phyloP scores from a whole-genome alignment of 805 yeast genomes.

The Saccharomyces cerevisiae region DNA sequence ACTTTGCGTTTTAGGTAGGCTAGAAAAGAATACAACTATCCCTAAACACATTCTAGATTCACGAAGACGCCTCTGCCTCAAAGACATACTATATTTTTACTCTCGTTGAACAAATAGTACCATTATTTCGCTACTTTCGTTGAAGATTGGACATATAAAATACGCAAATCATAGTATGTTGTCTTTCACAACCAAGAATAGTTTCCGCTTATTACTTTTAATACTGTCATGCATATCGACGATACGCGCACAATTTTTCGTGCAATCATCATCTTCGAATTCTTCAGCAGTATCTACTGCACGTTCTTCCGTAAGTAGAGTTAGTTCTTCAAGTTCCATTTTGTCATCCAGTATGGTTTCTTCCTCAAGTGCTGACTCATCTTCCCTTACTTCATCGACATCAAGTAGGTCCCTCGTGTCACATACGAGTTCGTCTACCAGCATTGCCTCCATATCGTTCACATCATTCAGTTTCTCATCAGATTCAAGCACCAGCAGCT shows the following conservation, averaged over 20 bases:
- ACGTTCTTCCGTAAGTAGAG: background rate
- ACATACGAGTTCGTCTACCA: constrained; percentile 6
- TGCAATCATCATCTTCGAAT: background rate
- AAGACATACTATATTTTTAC: background rate
- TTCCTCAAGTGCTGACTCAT: background rate
- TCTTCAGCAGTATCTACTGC: background rate
- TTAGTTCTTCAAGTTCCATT: background rate
- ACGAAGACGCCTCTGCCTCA: background rate
- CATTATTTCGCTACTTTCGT: background rate
- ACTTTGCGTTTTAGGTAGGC: background rate
- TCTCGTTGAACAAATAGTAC: background rate
- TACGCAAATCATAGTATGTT: background rate
- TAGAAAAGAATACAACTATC: background rate
- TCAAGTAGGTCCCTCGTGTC: constrained; percentile 3
- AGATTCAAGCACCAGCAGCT: background rate
- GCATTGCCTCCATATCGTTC: constrained; percentile 11
- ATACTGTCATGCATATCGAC: background rate
- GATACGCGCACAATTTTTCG: background rate
- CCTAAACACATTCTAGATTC: background rate
- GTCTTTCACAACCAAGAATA: background rate
- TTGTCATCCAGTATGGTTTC: background rate
- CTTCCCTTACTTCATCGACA: constrained; percentile 1
- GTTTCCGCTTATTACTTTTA: background rate
- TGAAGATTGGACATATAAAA: background rate
- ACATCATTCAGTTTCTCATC: constrained; percentile 2